These are phyloP conservation scores for Boletus pseudopeckii DNA, from an alignment of 768 basidiomycete species.

Conservation along the genomic window DNA sequence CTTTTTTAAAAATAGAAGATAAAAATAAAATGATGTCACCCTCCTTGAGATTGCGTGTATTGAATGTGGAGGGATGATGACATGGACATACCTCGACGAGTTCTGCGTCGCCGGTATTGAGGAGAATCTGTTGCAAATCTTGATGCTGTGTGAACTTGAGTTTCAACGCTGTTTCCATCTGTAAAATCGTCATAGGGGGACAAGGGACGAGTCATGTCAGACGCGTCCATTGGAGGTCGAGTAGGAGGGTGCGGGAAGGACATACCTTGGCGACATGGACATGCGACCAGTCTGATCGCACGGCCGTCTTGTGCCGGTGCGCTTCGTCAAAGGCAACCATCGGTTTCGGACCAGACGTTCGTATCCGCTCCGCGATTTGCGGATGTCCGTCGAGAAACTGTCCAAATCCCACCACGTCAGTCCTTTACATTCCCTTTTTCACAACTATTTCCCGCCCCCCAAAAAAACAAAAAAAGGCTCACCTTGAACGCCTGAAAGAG, in stretches of 20 bases:
- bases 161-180: slow-evolving; percentile 65
- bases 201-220: background rate
- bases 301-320: slow-evolving; percentile 59
- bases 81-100: slow-evolving; percentile 56
- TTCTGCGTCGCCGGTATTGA: slow-evolving; percentile 62
- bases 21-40: background rate
- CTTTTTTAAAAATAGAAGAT: slow-evolving; percentile 30
- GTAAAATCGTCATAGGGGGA: background rate
- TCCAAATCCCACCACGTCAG: slow-evolving; percentile 1
- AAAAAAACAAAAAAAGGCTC: background rate
- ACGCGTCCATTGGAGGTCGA: background rate
- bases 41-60: background rate
- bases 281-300: slow-evolving; percentile 61
- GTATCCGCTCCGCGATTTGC: slow-evolving; percentile 64
- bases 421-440: background rate
- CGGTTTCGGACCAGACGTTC: slow-evolving; percentile 58
- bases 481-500: slow-evolving; percentile 77
- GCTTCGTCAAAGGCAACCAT: slow-evolving; percentile 65
- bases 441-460: background rate
- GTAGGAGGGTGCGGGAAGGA: background rate
- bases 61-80: background rate
- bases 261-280: slow-evolving; percentile 62
- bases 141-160: slow-evolving; percentile 71
- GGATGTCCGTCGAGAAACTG: slow-evolving; percentile 62
- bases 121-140: slow-evolving; percentile 54